Evolutionary conservation across 2,329 filamentous ascomycete genomes (phyloP).

Genomic region (Emericellopsis cladophorae): DNA sequence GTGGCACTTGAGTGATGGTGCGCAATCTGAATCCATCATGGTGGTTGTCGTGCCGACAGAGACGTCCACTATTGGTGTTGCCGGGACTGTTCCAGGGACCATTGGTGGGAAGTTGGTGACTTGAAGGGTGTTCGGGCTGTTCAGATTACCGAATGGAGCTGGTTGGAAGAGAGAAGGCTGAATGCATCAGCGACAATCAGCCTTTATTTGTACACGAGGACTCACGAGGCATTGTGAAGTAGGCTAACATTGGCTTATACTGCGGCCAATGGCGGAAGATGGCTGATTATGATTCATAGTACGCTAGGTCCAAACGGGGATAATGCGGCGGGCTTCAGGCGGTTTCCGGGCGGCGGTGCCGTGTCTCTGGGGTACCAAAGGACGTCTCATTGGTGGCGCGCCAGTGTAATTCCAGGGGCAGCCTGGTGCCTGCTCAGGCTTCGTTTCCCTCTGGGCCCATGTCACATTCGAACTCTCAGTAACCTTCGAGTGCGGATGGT

Average conservation of each 20-base stretch:
- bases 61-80: neutral
- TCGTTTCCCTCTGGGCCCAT: too few species aligned
- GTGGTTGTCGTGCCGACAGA: neutral
- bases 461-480: too few species aligned
- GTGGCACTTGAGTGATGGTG: neutral
- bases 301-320: neutral
- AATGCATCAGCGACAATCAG: neutral
- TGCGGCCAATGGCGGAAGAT: neutral
- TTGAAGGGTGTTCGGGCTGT: neutral
- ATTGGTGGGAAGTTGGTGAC: neutral
- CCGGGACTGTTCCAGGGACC: neutral
- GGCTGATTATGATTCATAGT: neutral
- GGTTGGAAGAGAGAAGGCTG: neutral
- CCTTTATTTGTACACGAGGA: too few species aligned
- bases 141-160: neutral
- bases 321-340: too few species aligned
- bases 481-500: too few species aligned
- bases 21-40: neutral
- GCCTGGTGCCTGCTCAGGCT: too few species aligned
- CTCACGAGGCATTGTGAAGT: too few species aligned
- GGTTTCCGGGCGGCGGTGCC: too few species aligned
- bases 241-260: too few species aligned
- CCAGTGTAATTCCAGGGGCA: too few species aligned
- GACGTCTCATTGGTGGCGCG: too few species aligned
- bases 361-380: too few species aligned